Conservation (phyloP, 768 basidiomycete species). For the Termitomyces titanicus region DNA sequence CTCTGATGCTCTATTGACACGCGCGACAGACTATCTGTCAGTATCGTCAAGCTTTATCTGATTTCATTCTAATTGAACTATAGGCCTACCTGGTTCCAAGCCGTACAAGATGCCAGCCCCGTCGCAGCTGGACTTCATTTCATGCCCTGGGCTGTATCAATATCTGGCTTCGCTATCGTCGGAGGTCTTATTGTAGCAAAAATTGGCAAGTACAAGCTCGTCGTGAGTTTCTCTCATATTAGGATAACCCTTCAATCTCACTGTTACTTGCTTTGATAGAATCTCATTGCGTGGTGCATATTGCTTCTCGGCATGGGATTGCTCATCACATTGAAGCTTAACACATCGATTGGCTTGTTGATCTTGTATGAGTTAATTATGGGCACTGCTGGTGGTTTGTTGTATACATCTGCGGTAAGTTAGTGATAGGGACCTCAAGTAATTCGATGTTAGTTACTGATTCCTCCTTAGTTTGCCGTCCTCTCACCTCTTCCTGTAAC, state of each 20-base stretch:
- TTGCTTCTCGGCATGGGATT: slow-evolving; percentile 32
- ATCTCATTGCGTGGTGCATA: slow-evolving; percentile 18
- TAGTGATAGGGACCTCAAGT: not conserved
- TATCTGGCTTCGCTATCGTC: slow-evolving; percentile 34
- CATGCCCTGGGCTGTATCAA: slow-evolving; percentile 27
- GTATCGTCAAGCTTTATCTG: not conserved
- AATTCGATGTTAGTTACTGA: not conserved
- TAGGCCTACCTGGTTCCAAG: slow-evolving; percentile 28
- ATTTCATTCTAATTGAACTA: not conserved
- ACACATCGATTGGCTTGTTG: slow-evolving; percentile 18
- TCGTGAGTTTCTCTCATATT: slow-evolving; percentile 16
- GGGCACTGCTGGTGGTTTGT: slow-evolving; percentile 9
- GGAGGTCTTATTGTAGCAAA: slow-evolving; percentile 26
- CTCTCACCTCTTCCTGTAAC: slow-evolving; percentile 40
- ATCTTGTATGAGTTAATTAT: slow-evolving; percentile 6
- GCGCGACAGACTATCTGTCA: not conserved
- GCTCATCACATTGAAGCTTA: slow-evolving; percentile 23
- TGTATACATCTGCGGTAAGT: slow-evolving; percentile 6
- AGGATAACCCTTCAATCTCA: not conserved
- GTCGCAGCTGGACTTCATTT: slow-evolving; percentile 31
- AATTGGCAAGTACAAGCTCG: slow-evolving; percentile 20
- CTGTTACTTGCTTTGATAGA: not conserved
- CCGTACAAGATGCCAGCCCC: slow-evolving; percentile 29
- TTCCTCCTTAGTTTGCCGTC: slow-evolving; percentile 32
- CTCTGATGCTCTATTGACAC: not conserved